Base-by-base conservation (phyloP, 2,329 filamentous ascomycete genomes). In the Talaromyces sp. region DNA sequence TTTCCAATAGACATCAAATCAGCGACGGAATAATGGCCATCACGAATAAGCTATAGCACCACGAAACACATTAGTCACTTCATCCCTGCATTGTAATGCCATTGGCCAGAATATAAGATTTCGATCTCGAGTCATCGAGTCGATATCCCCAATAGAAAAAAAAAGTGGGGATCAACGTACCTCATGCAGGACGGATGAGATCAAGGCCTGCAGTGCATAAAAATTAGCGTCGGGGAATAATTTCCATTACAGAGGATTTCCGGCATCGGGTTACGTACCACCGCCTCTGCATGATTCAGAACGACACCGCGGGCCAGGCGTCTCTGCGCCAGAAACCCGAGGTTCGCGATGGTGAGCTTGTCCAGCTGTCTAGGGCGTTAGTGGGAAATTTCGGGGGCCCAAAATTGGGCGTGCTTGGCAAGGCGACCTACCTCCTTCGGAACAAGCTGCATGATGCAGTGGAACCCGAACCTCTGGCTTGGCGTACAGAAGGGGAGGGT, bases 1-100 rank as follows among this genome's bases (percentile, higher is more conserved):
- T 90, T 86, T 64, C 93, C 93, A 58, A 96, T 84, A 56, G 85
- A 80, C 92, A 97, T 97, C 69, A 97, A 89, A 72, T 96, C 91
- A 35, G 92, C 88, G 49, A 97, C 93, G 13, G 84, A 89, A 77
- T 97, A 90, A 63, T 88, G 86, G 70, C 93, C 93, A 93, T 97
- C 93, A 72, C 93, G 92, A 72, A 97, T 95, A 65, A 97, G 87
- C 82, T 87, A 41, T 43, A 47, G 5, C 27, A 27, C 27, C 20
- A 32, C 17, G 19, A 27, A n/a, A 9, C 14, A 27, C 10, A 19
- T 44, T 20, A 39, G 42, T 45, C 16, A 27, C 24, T 39, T 33
- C 11, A n/a, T 24, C 29, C 33, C 20, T 43, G 39, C 16, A 49
- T 42, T 48, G 55, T 19, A 46, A 17, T 27, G 30, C 30, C 30